Evolutionary conservation across 176 grass and related monocot genomes (phyloP).

Genomic region (Thalia dealbata): DNA sequence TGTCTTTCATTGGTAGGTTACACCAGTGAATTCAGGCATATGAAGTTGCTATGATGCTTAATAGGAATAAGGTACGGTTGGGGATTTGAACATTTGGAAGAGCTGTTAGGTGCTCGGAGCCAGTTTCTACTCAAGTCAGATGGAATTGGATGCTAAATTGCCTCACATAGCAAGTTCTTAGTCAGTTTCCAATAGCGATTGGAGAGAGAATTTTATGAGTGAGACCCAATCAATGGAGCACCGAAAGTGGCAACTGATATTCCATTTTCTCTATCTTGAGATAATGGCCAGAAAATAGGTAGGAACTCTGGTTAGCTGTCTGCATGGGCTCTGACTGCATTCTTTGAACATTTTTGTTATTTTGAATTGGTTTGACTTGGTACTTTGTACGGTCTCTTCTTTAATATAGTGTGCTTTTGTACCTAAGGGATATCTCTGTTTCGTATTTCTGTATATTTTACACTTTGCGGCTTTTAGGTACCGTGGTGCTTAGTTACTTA

Average conservation of each 20-base stretch:
- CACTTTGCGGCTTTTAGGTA: too few species aligned
- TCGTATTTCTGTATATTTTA: neutral
- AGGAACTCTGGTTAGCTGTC: too few species aligned
- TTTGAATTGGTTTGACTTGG: neutral
- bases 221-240: too few species aligned
- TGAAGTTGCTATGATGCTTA: neutral
- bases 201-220: too few species aligned
- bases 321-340: neutral
- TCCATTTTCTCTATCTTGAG: too few species aligned
- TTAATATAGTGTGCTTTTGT: too few species aligned
- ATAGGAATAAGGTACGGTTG: neutral
- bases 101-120: neutral
- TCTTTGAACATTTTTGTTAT: neutral
- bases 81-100: neutral
- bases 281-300: too few species aligned
- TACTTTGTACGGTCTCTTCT: neutral
- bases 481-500: too few species aligned
- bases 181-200: neutral
- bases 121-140: neutral
- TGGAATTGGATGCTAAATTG: neutral
- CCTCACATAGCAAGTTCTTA: neutral
- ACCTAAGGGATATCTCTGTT: neutral
- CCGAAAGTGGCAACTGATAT: too few species aligned
- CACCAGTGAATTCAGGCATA: neutral
- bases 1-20: neutral